Evolutionary conservation across 805 yeast genomes (phyloP), one percentile per base, ranked within the genome.

Genomic region (Candida corydali): DNA sequence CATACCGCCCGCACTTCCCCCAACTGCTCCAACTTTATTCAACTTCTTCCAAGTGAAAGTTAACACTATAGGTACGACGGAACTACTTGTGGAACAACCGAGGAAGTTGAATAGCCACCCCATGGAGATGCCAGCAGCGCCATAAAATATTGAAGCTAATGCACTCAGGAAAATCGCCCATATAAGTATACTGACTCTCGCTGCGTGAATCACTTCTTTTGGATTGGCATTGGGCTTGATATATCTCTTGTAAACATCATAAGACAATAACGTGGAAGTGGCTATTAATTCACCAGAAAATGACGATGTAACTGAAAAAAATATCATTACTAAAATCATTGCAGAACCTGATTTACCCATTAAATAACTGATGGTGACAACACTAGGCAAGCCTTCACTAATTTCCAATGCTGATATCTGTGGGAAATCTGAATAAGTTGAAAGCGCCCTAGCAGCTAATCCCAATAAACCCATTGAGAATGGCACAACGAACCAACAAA

Each of bases 211-310:
- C 17, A 55, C 53, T 40, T 55, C 47, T 11, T 45, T 40, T 11
- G 57, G 55, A 5, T 54, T 32, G 11, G 57, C 56, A 24, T 43
- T 31, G 10, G 51, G 51, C 18, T 46, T 50, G 19, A 52, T 34
- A 38, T 53, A 55, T 17, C 49, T 51, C 43, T 54, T 54, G 40
- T 51, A 55, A 23, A 55, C 40, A 33, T 54, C 59, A 26, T 52
- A 54, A 2, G 57, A 50, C 2, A 50, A 23, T 18, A 66, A 53
- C 3, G 72, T 59, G 0, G 69, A 60, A 4, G 65, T 50, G 5
- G 70, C 70, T 45, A 66, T 64, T 33, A 65, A 43, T 40, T 65
- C 72, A 33, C 68, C 69, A 19, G 69, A 59, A 32, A 63, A 55
- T 2, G 73, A 61, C 2, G 70, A 61, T 5, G 70, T 63, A 3